phyloP scores from a whole-genome alignment of 1,284 basidiomycete species.

The Heimioporus retisporus region DNA sequence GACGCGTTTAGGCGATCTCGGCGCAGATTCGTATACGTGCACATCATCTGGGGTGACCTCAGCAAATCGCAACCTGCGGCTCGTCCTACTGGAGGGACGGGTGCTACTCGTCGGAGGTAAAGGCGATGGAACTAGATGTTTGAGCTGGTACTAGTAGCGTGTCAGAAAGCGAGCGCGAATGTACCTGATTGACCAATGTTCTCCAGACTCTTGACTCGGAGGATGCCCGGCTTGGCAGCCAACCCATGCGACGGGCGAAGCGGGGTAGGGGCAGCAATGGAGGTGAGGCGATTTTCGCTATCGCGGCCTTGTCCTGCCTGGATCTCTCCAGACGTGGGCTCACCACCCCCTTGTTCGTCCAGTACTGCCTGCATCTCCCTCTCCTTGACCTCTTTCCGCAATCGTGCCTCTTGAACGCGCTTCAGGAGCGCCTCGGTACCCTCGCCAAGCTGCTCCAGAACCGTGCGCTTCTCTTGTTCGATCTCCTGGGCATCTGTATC shows the following conservation, averaged over 20 bases:
- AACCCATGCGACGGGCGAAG: slow-evolving; percentile 23
- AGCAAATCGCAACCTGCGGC: slow-evolving; percentile 64
- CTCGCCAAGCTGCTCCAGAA: slow-evolving; percentile 65
- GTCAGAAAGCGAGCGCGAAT: slow-evolving; percentile 10
- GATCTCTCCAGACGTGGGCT: neutral
- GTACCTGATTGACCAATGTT: slow-evolving; percentile 33
- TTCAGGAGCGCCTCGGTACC: slow-evolving; percentile 58
- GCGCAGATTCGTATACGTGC: slow-evolving; percentile 83
- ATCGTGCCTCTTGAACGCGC: slow-evolving; percentile 53
- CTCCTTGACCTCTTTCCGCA: slow-evolving; percentile 29
- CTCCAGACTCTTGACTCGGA: slow-evolving; percentile 45
- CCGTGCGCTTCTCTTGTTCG: slow-evolving; percentile 55
- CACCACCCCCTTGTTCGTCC: slow-evolving; percentile 3
- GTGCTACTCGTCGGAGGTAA: slow-evolving; percentile 41
- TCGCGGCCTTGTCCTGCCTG: too few relatives aligned
- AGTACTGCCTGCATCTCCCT: neutral
- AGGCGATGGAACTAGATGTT: slow-evolving; percentile 32
- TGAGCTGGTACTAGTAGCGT: neutral
- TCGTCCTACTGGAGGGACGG: slow-evolving; percentile 52
- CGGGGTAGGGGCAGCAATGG: slow-evolving; percentile 25
- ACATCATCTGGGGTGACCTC: slow-evolving; percentile 64
- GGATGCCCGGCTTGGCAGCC: slow-evolving; percentile 36
- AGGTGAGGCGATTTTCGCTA: neutral
- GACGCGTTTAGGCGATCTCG: slow-evolving; percentile 71
- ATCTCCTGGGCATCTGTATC: slow-evolving; percentile 46